A percentile compares a stretch with the other conserved stretches of the same genome.
phyloP scores from a whole-genome alignment of 139 green algal genomes.

The Chlorella sorokiniana region DNA sequence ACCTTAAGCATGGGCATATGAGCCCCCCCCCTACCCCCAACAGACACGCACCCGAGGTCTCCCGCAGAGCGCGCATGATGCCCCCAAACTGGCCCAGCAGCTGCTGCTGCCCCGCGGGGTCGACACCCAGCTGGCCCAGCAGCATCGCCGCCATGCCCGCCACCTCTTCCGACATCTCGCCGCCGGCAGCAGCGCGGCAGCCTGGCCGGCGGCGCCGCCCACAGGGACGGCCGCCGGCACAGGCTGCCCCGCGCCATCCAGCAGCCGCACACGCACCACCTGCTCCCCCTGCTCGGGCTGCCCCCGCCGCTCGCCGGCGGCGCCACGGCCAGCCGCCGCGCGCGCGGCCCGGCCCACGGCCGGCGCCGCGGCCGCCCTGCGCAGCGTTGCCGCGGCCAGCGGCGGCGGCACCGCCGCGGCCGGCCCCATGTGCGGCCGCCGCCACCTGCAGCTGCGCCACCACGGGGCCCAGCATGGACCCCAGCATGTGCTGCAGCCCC shows the following conservation, averaged over 20 bases:
- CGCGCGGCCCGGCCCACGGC: neutral
- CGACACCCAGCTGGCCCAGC: slow-evolving; percentile 20
- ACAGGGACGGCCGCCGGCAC: neutral
- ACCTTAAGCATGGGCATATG: too few species aligned
- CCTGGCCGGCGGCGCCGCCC: neutral
- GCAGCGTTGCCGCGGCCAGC: neutral
- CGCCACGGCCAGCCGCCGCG: too few species aligned
- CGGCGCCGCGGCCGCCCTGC: neutral
- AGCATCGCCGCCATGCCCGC: neutral
- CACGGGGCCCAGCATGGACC: neutral
- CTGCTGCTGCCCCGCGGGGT: slow-evolving; percentile 16
- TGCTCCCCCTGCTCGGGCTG: slow-evolving; percentile 3
- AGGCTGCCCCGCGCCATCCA: neutral
- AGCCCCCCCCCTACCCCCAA: neutral
- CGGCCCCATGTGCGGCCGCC: too few species aligned
- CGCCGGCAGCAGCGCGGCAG: neutral
- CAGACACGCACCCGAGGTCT: slow-evolving; percentile 7
- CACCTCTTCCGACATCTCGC: neutral
- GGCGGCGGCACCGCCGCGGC: too few species aligned
- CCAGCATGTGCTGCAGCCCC: slow-evolving; percentile 13
- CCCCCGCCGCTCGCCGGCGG: neutral
- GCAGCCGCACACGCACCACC: neutral
- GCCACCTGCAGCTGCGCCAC: too few species aligned
- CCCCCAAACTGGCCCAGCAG: slow-evolving; percentile 20
- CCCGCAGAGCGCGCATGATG: slow-evolving; percentile 21